Base-by-base conservation (phyloP, 2,329 filamentous ascomycete genomes). In the Alternaria dauci region DNA sequence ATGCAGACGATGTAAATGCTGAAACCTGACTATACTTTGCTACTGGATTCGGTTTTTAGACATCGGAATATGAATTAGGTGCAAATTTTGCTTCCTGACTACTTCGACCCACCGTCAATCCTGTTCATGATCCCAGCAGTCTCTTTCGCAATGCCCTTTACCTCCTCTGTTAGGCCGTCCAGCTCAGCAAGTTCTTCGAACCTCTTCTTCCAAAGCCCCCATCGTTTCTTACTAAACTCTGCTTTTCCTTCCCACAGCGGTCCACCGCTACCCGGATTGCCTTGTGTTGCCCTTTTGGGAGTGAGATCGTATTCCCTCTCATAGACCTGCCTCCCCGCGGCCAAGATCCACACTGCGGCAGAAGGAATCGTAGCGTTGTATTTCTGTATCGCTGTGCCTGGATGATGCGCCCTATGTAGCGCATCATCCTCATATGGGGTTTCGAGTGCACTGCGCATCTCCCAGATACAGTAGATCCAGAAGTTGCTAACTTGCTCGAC, bases 381-480 rank as follows among this genome's bases (percentile, higher is more conserved):
- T 25, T 55, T 55, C 14, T 55, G 41, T 16, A 48, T 16, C 11
- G 32, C 52, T n/a, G 32, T 55, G 4, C 14, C 50, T 12, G 14
- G 6, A 5, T 30, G 23, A 8, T 32, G 39, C 16, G 39, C 11
- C 5, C 20, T 23, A 12, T 48, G 12, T 16, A 12, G 38, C 26
- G 25, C 18, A 23, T 48, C 52, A 16, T 51, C 44, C 32, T n/a
- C 18, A 12, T 51, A 26, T 18, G 28, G 36, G 12, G 44, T 56
- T n/a, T 56, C 53, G 20, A 50, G 53, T 38, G 44, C 53, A 14
- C 4, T 25, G 8, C 53, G 44, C 53, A 56, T 42, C 14, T 28
- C 12, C 53, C 53, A 55, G 26, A 48, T 42, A n/a, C 43, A 48
- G 16, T 50, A 56, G 32, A 42, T 56, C 43, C 53, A 56, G 26